These are phyloP conservation scores for Candida glucosophila DNA, from an alignment of 1,139 yeast species.

Conservation along the genomic window DNA sequence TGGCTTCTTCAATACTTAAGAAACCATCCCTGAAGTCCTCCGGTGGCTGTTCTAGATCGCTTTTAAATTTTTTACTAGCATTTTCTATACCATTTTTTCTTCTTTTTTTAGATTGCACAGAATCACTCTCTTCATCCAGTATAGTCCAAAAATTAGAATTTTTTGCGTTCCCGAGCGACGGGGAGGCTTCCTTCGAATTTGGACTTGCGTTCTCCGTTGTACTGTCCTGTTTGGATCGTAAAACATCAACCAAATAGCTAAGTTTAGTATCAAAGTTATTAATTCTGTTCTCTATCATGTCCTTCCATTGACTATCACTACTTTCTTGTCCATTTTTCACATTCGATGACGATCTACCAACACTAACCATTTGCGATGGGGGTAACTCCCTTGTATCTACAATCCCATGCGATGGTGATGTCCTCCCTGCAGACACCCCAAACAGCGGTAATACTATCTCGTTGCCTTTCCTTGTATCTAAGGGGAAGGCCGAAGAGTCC, in stretches of 20 bases:
- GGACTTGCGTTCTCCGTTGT: constrained; percentile 1
- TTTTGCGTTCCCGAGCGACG: neutral
- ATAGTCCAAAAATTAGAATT: no score
- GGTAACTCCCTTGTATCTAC: no score
- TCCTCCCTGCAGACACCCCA: constrained; percentile 4
- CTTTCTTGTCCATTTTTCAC: no score
- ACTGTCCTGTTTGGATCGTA: constrained; percentile 29
- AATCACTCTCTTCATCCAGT: neutral
- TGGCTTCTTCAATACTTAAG: constrained; percentile 36
- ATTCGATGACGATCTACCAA: neutral
- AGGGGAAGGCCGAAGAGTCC: no score
- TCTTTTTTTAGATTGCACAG: neutral
- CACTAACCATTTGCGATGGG: neutral
- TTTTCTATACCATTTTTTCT: no score
- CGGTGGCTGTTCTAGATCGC: constrained; percentile 6
- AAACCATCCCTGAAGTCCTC: constrained; percentile 30
- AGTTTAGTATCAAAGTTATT: constrained; percentile 39
- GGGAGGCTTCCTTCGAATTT: no score
- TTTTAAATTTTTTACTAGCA: neutral
- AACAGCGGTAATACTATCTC: constrained; percentile 12
- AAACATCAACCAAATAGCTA: constrained; percentile 31
- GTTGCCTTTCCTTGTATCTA: no score
- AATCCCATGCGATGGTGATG: neutral
- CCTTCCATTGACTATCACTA: constrained; percentile 31
- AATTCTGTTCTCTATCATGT: constrained; percentile 36